Conservation (phyloP, 345 rosid genomes). For the Gossypium thurberi region DNA sequence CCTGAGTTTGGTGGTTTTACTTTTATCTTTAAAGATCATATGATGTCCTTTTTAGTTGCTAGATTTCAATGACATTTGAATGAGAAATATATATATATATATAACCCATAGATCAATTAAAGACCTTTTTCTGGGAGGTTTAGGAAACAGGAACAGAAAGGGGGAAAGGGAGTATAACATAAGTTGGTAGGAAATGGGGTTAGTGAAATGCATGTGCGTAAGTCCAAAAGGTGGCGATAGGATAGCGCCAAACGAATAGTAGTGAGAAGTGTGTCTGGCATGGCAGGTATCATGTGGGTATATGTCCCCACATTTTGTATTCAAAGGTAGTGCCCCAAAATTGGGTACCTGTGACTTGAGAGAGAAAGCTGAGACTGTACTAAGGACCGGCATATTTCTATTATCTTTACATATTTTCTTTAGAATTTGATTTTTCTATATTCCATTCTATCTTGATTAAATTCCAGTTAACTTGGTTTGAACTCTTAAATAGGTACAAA, state of each 20-base stretch:
- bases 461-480: not conserved
- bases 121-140: too few species aligned
- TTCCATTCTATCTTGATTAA: too few species aligned
- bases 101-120: too few species aligned
- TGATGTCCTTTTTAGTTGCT: not conserved
- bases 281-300: slow-evolving; percentile 19
- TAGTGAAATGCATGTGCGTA: not conserved
- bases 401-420: not conserved
- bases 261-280: slow-evolving; percentile 1
- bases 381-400: too few species aligned
- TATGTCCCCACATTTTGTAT: slow-evolving; percentile 19
- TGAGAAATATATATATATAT: not conserved
- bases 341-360: not conserved
- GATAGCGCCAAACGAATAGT: not conserved
- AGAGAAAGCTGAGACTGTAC: too few species aligned
- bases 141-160: too few species aligned
- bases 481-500: too few species aligned
- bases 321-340: not conserved
- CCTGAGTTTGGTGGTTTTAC: not conserved
- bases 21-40: too few species aligned
- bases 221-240: slow-evolving; percentile 2
- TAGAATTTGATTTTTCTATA: too few species aligned
- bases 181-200: not conserved
- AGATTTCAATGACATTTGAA: slow-evolving; percentile 3
- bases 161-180: too few species aligned